phyloP scores from a whole-genome alignment of 2,329 filamentous ascomycete genomes.

The Aspergillus aculeatinus region DNA sequence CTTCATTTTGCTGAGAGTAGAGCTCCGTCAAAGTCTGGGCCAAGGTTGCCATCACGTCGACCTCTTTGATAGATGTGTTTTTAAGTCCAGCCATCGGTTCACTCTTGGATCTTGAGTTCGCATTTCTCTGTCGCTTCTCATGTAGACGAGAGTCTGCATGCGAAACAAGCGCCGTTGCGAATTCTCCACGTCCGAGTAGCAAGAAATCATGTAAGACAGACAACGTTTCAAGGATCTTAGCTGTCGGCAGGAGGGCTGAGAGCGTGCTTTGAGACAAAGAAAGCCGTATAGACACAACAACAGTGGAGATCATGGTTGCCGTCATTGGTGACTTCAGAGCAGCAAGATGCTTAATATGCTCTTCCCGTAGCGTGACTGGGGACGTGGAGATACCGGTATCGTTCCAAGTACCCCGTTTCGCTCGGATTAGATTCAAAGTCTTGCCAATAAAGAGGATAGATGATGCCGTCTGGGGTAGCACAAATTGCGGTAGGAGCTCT shows the following conservation, averaged over 20 bases:
- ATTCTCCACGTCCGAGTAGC: conserved; percentile 83
- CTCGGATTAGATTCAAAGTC: conserved; percentile 79
- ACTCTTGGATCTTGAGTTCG: conserved; percentile 49
- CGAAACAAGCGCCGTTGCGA: conserved; percentile 79
- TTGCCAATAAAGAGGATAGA: conserved; percentile 91
- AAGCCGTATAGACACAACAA: conserved; percentile 72
- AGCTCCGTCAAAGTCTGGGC: conserved; percentile 76
- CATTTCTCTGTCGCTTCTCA: conserved; percentile 67
- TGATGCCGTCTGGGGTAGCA: conserved; percentile 68
- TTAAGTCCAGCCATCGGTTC: conserved; percentile 55
- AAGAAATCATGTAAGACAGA: conserved; percentile 82
- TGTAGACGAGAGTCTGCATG: conserved; percentile 79
- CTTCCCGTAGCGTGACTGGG: conserved; percentile 56
- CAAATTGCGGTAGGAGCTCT: conserved; percentile 73
- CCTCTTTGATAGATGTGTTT: conserved; percentile 75
- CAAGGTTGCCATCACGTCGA: conserved; percentile 76
- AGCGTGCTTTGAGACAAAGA: conserved; percentile 82
- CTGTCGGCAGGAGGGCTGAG: conserved; percentile 75
- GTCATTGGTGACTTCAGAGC: conserved; percentile 72
- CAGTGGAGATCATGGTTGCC: conserved; percentile 65
- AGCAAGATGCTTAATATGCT: conserved; percentile 60
- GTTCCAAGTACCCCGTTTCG: conserved; percentile 42
- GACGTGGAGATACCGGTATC: conserved; percentile 47
- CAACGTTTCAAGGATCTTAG: conserved; percentile 73
- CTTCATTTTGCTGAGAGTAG: conserved; percentile 72